Percentiles rank a stretch among this genome's conserved stretches.
These are phyloP conservation scores for Rhizopogon vulgaris DNA, from an alignment of 768 basidiomycete species.

Conservation along the genomic window DNA sequence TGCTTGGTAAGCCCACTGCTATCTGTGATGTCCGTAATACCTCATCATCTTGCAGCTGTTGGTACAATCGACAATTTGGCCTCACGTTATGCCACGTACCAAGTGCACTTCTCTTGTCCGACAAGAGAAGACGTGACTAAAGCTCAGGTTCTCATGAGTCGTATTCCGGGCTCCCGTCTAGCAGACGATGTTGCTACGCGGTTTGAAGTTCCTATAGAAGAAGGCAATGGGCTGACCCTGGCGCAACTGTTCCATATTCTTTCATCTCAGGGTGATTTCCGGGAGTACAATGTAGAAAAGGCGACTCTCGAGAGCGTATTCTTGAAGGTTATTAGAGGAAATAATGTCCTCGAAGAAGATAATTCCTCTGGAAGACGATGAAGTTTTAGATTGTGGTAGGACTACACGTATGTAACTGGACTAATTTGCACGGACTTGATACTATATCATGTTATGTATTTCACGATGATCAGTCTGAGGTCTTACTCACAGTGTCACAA, in stretches of 20 bases:
- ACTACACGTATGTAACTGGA: not conserved
- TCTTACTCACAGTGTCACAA: no score
- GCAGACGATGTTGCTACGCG: constrained; percentile 72
- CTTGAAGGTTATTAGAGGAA: constrained; percentile 60
- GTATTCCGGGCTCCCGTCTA: constrained; percentile 55
- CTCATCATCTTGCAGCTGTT: constrained; percentile 40
- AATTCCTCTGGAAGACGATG: constrained; percentile 4
- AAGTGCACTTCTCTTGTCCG: constrained; percentile 68
- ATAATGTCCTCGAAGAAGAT: constrained; percentile 50
- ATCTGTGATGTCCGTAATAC: not conserved
- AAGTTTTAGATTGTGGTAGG: constrained; percentile 6
- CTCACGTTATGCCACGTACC: constrained; percentile 65
- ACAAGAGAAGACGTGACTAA: constrained; percentile 52
- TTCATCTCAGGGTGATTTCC: constrained; percentile 44
- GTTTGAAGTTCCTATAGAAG: constrained; percentile 59
- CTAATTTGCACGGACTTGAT: no score
- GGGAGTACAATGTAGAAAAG: constrained; percentile 67
- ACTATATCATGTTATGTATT: no score
- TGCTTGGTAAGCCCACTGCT: constrained; percentile 48
- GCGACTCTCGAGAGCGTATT: constrained; percentile 69
- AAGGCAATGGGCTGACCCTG: constrained; percentile 34
- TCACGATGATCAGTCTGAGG: no score
- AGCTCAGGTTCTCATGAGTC: constrained; percentile 57
- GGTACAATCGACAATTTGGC: constrained; percentile 61
- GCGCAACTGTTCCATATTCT: constrained; percentile 54